phyloP scores from a whole-genome alignment of 2,329 filamentous ascomycete species.

The Microdochium trichocladiopsis region DNA sequence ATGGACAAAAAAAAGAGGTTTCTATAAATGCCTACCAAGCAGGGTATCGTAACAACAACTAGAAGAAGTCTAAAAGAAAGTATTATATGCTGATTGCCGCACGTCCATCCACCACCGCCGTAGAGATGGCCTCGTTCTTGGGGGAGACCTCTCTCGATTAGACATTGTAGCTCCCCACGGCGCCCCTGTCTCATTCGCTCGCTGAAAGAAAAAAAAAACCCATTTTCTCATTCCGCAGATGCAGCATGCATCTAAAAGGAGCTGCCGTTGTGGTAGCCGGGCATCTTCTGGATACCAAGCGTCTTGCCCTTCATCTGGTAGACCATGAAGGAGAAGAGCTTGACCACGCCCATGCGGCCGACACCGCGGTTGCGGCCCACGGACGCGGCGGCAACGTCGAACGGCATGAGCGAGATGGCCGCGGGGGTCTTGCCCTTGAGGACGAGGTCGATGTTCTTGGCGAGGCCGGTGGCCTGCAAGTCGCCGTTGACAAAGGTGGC shows the following conservation, averaged over 20 bases:
- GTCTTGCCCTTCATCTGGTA: conserved; percentile 45
- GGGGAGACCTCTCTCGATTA: too few relatives aligned
- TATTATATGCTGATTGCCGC: too few relatives aligned
- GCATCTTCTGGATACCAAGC: conserved; percentile 34
- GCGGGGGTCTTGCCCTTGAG: conserved; percentile 35
- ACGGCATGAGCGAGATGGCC: conserved; percentile 36
- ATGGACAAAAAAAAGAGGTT: too few relatives aligned
- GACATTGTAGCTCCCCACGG: too few relatives aligned
- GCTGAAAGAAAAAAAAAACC: too few relatives aligned
- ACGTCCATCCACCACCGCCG: too few relatives aligned
- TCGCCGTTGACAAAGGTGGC: conserved; percentile 34
- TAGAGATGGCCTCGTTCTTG: too few relatives aligned
- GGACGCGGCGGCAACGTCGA: conserved; percentile 41
- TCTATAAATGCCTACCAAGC: too few relatives aligned
- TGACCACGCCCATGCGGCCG: conserved; percentile 38
- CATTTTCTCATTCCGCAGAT: too few relatives aligned
- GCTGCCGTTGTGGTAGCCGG: conserved; percentile 39
- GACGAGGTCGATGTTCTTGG: conserved; percentile 43
- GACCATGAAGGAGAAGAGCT: conserved; percentile 42
- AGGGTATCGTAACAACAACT: conserved; percentile 1
- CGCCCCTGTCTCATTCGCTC: too few relatives aligned
- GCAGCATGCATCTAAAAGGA: conserved; percentile 25
- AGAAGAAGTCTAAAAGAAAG: background rate
- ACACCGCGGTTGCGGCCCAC: conserved; percentile 42
- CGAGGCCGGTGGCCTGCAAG: conserved; percentile 42